Evolutionary conservation across 2,329 filamentous ascomycete genomes (phyloP).

Genomic region (Epichloe hybrida): DNA sequence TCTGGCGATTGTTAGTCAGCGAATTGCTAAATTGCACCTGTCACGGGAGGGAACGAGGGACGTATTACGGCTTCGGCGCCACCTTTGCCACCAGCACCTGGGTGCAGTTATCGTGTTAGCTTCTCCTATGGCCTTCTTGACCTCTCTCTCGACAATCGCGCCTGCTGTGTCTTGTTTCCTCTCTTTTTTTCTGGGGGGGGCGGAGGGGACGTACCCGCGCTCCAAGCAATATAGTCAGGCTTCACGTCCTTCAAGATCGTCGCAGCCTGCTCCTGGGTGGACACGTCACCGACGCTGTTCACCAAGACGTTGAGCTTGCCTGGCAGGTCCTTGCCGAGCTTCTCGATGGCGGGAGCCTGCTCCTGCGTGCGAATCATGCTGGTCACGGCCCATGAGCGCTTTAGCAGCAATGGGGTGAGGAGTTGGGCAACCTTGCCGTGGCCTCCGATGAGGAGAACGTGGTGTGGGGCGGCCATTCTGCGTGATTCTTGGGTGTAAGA

Average conservation of each 20-base stretch:
- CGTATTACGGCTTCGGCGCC: constrained; percentile 31
- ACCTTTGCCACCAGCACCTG: constrained; percentile 47
- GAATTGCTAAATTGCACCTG: background rate
- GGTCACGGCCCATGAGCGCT: constrained; percentile 63
- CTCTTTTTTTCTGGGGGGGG: no score
- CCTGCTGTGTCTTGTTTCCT: background rate
- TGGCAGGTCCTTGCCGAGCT: constrained; percentile 41
- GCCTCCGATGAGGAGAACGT: constrained; percentile 64
- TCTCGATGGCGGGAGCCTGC: constrained; percentile 50
- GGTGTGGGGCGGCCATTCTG: constrained; percentile 21
- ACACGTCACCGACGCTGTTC: constrained; percentile 57
- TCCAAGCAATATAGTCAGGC: constrained; percentile 56
- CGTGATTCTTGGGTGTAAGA: background rate
- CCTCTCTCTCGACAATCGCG: background rate
- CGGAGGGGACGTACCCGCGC: constrained; percentile 37
- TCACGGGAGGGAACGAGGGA: background rate
- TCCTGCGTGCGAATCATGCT: constrained; percentile 63
- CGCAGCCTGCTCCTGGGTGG: constrained; percentile 46
- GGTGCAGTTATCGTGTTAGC: background rate
- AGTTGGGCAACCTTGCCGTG: constrained; percentile 70
- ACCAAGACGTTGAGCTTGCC: constrained; percentile 58
- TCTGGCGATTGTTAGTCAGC: constrained; percentile 19
- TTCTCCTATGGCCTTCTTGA: background rate
- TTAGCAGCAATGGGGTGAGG: constrained; percentile 62
- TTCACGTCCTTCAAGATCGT: constrained; percentile 46